A percentile compares a stretch with the other conserved stretches of the same genome.
Evolutionary conservation across 768 basidiomycete genomes (phyloP).

Genomic region (Xanthoconium stramineum): DNA sequence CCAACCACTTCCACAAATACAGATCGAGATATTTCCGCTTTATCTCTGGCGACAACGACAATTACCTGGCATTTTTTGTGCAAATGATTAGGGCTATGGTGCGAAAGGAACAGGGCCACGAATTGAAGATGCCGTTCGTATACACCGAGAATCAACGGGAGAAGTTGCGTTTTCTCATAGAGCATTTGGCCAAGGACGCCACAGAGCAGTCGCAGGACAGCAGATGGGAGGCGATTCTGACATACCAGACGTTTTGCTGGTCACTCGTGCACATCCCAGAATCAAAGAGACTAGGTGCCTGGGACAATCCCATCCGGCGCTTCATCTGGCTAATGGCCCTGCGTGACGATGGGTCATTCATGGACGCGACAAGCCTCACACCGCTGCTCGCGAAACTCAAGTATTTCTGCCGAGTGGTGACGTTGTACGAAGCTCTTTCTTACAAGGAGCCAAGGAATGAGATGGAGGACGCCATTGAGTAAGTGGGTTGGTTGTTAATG

Average conservation of each 20-base stretch:
- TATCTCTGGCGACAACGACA: not conserved
- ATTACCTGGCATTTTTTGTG: not conserved
- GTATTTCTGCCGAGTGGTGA: not conserved
- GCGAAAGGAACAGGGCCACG: not conserved
- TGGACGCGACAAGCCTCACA: not conserved
- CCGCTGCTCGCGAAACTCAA: not conserved
- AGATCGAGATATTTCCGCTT: not conserved
- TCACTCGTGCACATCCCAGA: not conserved
- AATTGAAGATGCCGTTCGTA: not conserved
- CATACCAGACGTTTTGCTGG: conserved; percentile 2
- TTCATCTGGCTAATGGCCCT: conserved; percentile 7
- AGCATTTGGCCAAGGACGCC: not conserved
- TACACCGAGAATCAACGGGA: not conserved
- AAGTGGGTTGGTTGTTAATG: not conserved
- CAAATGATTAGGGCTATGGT: conserved; percentile 5
- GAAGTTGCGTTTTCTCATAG: not conserved
- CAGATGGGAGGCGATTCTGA: not conserved
- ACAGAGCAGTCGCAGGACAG: not conserved
- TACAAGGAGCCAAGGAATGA: not conserved
- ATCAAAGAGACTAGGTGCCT: not conserved
- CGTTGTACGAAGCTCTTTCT: not conserved
- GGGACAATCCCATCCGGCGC: not conserved
- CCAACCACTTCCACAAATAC: not conserved
- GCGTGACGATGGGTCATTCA: not conserved
- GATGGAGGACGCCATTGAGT: not conserved